Conservation (phyloP, 768 basidiomycete genomes). For the Suillus spraguei region DNA sequence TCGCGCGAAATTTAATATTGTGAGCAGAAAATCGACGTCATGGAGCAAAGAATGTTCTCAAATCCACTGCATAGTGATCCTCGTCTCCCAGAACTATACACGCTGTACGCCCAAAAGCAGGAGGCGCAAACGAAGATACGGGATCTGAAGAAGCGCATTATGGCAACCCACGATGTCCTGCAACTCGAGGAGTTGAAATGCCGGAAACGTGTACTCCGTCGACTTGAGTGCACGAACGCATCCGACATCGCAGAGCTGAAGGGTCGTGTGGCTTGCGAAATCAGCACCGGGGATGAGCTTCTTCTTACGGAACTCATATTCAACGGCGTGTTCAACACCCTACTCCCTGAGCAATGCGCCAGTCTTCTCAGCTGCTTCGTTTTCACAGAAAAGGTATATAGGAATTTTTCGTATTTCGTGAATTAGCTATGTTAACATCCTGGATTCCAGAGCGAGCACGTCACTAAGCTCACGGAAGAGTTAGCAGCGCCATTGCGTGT, state of each 20-base stretch:
- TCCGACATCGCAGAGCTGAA: constrained; percentile 98
- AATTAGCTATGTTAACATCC: background rate
- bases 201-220: constrained; percentile 90
- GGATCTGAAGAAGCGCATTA: constrained; percentile 81
- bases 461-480: constrained; percentile 88
- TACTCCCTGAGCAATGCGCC: constrained; percentile 91
- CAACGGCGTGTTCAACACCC: constrained; percentile 91
- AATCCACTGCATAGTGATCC: constrained; percentile 81
- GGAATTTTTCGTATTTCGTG: background rate
- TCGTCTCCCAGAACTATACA: constrained; percentile 79
- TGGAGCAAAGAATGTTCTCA: constrained; percentile 85
- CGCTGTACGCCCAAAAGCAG: constrained; percentile 77
- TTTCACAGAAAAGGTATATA: constrained; percentile 86
- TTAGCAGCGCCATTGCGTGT: constrained; percentile 88
- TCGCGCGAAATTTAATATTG: background rate
- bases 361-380: constrained; percentile 97
- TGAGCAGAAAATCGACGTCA: constrained; percentile 81
- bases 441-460: constrained; percentile 72
- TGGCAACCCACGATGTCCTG: constrained; percentile 87
- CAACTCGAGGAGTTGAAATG: constrained; percentile 97
- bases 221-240: constrained; percentile 86
- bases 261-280: constrained; percentile 97
- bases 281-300: constrained; percentile 95
- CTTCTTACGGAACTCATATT: constrained; percentile 96
- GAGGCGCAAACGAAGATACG: constrained; percentile 70